Base-by-base conservation (phyloP, 1,284 basidiomycete species). In the Puccinia brachypodii region DNA sequence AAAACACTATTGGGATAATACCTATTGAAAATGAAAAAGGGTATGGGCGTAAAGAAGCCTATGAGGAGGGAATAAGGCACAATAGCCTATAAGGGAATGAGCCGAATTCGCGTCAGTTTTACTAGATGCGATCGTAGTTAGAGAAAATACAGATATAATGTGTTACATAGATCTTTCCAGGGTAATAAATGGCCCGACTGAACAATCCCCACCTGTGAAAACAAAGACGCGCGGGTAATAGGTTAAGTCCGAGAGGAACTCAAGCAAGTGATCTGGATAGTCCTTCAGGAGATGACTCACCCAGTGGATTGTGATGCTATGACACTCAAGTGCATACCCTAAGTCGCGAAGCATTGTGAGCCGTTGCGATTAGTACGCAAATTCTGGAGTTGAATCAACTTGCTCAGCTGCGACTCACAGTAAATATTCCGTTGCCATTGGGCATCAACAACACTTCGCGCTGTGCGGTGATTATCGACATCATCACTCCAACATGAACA, bases 401-500 rank as follows among this genome's bases (percentile, higher is more conserved):
- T 11, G 9, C 3, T 13, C 11, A 58, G 9, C 71, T 58, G 7
- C n/a, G 13, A 36, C 69, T 0, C 38, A 81, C 78, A 50, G 71
- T 36, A 36, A 81, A 81, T 40, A 81, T 71, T n/a, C 78, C 78
- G 42, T 81, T 81, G 50, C 78, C 78, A 74, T 50, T 47, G 7
- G 78, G 78, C 47, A 74, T 36, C 22, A 81, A 42, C 22, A 81
- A 31, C 6, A 74, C 71, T 22, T 81, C 78, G 19, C 78, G 53
- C 40, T 81, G 71, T n/a, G 50, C 31, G 19, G 44, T 81, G 28
- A 81, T 31, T 42, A 81, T 40, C 38, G 62, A 50, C 22, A 73
- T 25, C 71, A 74, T 81, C 28, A 81, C 69, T n/a, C 31, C 38
- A 47, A 50, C 42, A 74, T 74, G 71, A 40, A 81, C 78, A 0